A percentile compares a stretch with the other conserved stretches of the same genome.
phyloP scores from a whole-genome alignment of 179 eudicot genomes.

The Silene vulgaris region DNA sequence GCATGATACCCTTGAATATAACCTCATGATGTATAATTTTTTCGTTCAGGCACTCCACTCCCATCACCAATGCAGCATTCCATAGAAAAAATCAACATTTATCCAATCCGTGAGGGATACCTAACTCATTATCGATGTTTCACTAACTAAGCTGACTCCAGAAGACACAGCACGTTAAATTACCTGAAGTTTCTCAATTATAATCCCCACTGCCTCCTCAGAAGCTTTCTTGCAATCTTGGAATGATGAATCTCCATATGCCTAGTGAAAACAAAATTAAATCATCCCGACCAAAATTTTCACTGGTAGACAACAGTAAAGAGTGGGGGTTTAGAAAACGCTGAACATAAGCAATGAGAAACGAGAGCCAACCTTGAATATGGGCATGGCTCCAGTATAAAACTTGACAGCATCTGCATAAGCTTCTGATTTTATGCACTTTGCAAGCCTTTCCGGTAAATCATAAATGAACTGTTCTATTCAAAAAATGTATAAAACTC shows the following conservation, averaged over 20 bases:
- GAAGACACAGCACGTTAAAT: not conserved
- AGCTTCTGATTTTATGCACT: conserved; percentile 93
- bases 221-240: conserved; percentile 90
- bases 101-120: too few relatives aligned
- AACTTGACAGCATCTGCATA: conserved; percentile 94
- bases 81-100: not conserved
- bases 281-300: not conserved
- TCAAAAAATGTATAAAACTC: conserved; percentile 39
- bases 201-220: conserved; percentile 67
- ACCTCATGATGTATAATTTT: too few relatives aligned
- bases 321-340: conserved; percentile 1
- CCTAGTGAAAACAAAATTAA: conserved; percentile 37
- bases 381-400: conserved; percentile 97
- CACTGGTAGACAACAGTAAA: not conserved
- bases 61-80: not conserved
- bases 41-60: too few relatives aligned
- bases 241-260: conserved; percentile 93
- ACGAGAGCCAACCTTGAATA: conserved; percentile 64
- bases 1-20: not conserved
- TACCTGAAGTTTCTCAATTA: conserved; percentile 80
- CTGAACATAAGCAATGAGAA: conserved; percentile 14
- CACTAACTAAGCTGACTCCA: conserved; percentile 2
- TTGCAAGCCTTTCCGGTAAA: conserved; percentile 86
- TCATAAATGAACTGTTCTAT: conserved; percentile 97
- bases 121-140: not conserved